Percentiles rank a stretch among this genome's conserved stretches.
These are phyloP conservation scores for Ceratocystis eucalypticola DNA, from an alignment of 2,329 filamentous ascomycete species.

Conservation along the genomic window DNA sequence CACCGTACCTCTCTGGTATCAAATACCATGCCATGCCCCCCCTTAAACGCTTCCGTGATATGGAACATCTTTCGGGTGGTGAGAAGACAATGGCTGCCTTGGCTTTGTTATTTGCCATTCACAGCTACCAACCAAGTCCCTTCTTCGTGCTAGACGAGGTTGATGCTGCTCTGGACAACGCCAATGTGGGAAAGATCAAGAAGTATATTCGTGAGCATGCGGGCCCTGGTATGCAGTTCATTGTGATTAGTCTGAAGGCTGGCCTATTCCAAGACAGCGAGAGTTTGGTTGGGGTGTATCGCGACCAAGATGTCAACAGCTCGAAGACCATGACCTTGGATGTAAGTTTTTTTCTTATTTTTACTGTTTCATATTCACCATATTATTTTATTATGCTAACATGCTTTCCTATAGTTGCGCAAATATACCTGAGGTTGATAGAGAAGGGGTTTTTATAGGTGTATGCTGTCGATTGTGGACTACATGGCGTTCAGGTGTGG, in stretches of 20 bases:
- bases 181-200: conserved; percentile 90
- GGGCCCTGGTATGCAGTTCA: conserved; percentile 95
- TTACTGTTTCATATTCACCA: background rate
- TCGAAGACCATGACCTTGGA: conserved; percentile 85
- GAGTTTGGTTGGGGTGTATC: conserved; percentile 86
- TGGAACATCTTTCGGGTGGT: conserved; percentile 94
- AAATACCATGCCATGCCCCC: conserved; percentile 99
- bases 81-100: conserved; percentile 98
- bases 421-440: conserved; percentile 16
- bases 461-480: background rate
- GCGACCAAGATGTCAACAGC: conserved; percentile 87
- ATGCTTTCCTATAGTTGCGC: conserved; percentile 10
- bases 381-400: conserved; percentile 9
- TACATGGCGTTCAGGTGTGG: background rate
- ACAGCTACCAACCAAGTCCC: conserved; percentile 86
- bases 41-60: conserved; percentile 94
- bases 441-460: background rate
- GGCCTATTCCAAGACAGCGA: conserved; percentile 94
- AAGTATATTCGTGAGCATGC: conserved; percentile 93
- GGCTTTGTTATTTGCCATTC: conserved; percentile 90
- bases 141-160: conserved; percentile 99
- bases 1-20: conserved; percentile 88
- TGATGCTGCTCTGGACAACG: conserved; percentile 93
- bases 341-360: conserved; percentile 46
- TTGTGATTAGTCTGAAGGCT: conserved; percentile 92